Evolutionary conservation across 495 filamentous ascomycete genomes (phyloP).

Genomic region (Pseudoneurospora amorphoporcata): DNA sequence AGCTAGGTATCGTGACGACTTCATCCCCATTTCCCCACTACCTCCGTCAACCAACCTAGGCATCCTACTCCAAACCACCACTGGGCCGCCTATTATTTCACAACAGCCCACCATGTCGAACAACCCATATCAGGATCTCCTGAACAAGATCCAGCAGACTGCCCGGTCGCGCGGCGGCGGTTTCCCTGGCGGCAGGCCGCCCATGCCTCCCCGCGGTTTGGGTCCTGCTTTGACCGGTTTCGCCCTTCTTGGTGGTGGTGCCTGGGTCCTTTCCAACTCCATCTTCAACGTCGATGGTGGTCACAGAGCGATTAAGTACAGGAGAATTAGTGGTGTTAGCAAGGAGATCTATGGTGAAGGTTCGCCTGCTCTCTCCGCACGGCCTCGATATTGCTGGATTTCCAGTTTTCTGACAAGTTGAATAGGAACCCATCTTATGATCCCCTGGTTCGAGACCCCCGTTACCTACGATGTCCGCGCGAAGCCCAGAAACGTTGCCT

Average conservation of each 20-base stretch:
- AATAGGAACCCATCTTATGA: conserved; percentile 79
- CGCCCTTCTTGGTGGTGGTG: conserved; percentile 53
- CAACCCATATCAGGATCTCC: conserved; percentile 36
- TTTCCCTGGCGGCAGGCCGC: conserved; percentile 29
- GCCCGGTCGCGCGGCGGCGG: conserved; percentile 18
- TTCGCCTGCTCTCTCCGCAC: conserved; percentile 27
- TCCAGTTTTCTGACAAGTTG: background rate
- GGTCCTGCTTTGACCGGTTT: conserved; percentile 25
- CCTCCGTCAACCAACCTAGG: background rate
- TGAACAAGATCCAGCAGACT: conserved; percentile 22
- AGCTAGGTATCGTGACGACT: background rate
- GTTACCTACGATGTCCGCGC: conserved; percentile 96
- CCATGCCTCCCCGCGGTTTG: conserved; percentile 12
- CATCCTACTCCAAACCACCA: conserved; percentile 7
- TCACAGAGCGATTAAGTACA: conserved; percentile 98
- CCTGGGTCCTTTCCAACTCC: conserved; percentile 57
- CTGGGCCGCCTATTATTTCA: background rate
- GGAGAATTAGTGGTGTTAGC: conserved; percentile 82
- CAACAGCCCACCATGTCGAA: conserved; percentile 33
- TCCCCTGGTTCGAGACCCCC: conserved; percentile 96
- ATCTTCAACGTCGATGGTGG: conserved; percentile 99
- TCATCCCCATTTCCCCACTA: background rate
- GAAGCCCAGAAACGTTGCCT: conserved; percentile 92
- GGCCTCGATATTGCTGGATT: background rate
- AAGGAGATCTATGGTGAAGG: conserved; percentile 97